These are phyloP conservation scores for Hemisphaericaspora xylanilytica DNA, from an alignment of 1,139 yeast species.

Conservation along the genomic window DNA sequence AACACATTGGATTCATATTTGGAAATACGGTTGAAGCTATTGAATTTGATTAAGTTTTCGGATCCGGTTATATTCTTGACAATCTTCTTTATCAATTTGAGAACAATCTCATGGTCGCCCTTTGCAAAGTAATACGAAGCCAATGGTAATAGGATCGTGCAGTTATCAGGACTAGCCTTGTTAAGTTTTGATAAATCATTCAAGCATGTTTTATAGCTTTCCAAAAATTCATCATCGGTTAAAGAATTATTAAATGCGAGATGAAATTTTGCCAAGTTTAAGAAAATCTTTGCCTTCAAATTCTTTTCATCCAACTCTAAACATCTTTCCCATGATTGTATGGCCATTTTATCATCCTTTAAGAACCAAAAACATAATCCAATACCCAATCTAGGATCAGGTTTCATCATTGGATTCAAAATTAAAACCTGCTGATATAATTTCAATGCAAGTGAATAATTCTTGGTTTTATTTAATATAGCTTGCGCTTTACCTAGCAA, in stretches of 20 bases:
- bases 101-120: slow-evolving; percentile 55
- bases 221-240: slow-evolving; percentile 58
- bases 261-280: slow-evolving; percentile 70
- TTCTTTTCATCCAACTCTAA: slow-evolving; percentile 63
- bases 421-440: slow-evolving; percentile 79
- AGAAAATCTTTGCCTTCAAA: slow-evolving; percentile 61
- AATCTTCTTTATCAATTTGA: slow-evolving; percentile 55
- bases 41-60: slow-evolving; percentile 17
- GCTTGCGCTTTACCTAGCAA: slow-evolving; percentile 83
- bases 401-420: slow-evolving; percentile 71
- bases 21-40: slow-evolving; percentile 22
- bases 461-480: slow-evolving; percentile 62
- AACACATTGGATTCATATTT: slow-evolving; percentile 39
- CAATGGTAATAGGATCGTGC: slow-evolving; percentile 44
- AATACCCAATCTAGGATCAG: slow-evolving; percentile 93
- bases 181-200: slow-evolving; percentile 27
- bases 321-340: slow-evolving; percentile 78
- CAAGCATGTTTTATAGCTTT: slow-evolving; percentile 49
- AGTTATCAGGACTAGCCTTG: slow-evolving; percentile 27
- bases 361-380: slow-evolving; percentile 93
- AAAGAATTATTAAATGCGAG: slow-evolving; percentile 55
- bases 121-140: slow-evolving; percentile 60
- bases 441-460: slow-evolving; percentile 72
- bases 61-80: slow-evolving; percentile 30
- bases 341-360: slow-evolving; percentile 74